Base-by-base conservation (phyloP, 495 filamentous ascomycete species). In the Oleoguttula mirabilis region DNA sequence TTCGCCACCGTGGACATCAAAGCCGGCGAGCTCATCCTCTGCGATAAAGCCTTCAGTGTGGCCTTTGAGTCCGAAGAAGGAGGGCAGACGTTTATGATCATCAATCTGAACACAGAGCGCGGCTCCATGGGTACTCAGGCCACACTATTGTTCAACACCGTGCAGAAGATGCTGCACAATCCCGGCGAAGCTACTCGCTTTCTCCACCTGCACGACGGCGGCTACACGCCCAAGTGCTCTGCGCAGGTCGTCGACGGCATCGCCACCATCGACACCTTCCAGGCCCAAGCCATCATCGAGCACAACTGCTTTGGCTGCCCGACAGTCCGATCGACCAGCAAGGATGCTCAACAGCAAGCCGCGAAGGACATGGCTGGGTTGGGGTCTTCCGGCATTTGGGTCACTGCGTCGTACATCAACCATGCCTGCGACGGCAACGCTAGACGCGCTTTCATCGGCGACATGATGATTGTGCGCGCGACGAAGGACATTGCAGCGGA, bases 191-290 rank as follows among this genome's bases (percentile, higher is more conserved):
- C n/a, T n/a, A n/a, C n/a, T n/a, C n/a, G n/a, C n/a, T n/a, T n/a
- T n/a, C n/a, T n/a, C n/a, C n/a, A n/a, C n/a, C n/a, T 28, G n/a
- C 25, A 28, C n/a, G 7, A 7, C 25, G n/a, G 7, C n/a, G 25
- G 25, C 25, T 7, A 7, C 7, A 28, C 25, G 7, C 7, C 7
- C 25, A 7, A 7, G 7, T 28, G 25, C n/a, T n/a, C n/a, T n/a
- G 25, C 7, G n/a, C 25, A 28, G 7, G 7, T 7, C 25, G 25
- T n/a, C n/a, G 25, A 28, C n/a, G n/a, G n/a, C n/a, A 28, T 7
- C 25, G 25, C 25, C 25, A 48, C 62, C 10, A 47, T 67, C 38
- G 62, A 67, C 28, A 41, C 55, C 42, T 66, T 64, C 36, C 56
- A 52, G 21, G 52, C 65, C 21, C 58, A 64, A 27, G 55, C 58